A percentile compares a stretch with the other conserved stretches of the same genome.
phyloP scores from a whole-genome alignment of 768 basidiomycete species.

The Tricholoma bakamatsutake region DNA sequence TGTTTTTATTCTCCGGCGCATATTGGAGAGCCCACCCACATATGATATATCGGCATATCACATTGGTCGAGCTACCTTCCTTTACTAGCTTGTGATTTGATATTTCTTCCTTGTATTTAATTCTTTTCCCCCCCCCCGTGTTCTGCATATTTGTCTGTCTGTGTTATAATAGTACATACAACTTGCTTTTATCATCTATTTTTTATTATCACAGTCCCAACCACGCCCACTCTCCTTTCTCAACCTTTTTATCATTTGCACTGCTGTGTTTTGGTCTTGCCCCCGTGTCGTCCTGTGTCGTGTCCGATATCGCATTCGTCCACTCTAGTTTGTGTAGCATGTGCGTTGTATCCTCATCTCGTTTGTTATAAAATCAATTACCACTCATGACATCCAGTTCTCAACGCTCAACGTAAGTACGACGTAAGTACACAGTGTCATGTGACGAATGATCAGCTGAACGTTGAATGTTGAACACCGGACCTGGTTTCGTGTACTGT shows the following conservation, averaged over 20 bases:
- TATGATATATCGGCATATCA: conserved; percentile 2
- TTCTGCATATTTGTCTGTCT: conserved; percentile 1
- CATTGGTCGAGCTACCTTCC: background rate
- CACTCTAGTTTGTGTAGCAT: conserved; percentile 25
- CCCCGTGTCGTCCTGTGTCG: conserved; percentile 13
- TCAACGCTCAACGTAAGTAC: too few relatives aligned
- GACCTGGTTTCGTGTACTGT: too few relatives aligned
- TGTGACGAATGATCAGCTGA: background rate
- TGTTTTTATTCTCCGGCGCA: conserved; percentile 5
- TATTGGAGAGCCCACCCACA: conserved; percentile 6
- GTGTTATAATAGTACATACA: background rate
- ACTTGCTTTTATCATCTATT: background rate
- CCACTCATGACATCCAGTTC: conserved; percentile 28
- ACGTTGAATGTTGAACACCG: background rate
- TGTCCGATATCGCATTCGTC: conserved; percentile 20
- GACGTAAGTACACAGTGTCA: too few relatives aligned
- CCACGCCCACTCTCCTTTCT: conserved; percentile 6
- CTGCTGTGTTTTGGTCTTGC: background rate
- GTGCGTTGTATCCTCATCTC: conserved; percentile 20
- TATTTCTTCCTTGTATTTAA: conserved; percentile 11
- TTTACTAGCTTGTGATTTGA: conserved; percentile 6
- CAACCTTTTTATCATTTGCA: conserved; percentile 4
- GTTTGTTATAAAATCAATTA: conserved; percentile 37
- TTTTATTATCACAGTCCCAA: background rate
- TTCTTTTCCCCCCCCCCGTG: conserved; percentile 5